Evolutionary conservation across 805 yeast species (phyloP), one percentile per base, ranked within the genome.

Genomic region (Lachancea waltii): DNA sequence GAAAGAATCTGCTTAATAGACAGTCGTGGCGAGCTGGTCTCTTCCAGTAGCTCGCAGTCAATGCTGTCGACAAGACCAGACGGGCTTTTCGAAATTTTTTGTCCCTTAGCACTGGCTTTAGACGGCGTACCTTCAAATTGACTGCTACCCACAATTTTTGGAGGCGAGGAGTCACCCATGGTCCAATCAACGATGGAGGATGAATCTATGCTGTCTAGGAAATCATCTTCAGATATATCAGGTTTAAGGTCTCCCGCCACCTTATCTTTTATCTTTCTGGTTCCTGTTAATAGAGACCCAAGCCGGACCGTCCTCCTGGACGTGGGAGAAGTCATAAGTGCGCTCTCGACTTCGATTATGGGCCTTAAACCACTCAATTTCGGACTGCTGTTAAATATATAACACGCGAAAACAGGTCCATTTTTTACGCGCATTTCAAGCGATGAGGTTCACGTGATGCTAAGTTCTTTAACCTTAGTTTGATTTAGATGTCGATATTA

Each of bases 1-100:
- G 42, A 40, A 5, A 43, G 40, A 9, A 43, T 15, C n/a, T 43
- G 25, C 23, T 36, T 43, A 5, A 43, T 23, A 15, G 40, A 23
- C 13, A 24, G 19, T 27, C 34, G 36, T 14, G 30, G 27, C n/a
- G 22, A 11, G 5, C 14, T 19, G 3, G 18, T n/a, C 13, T 34
- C 37, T n/a, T 26, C 26, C 5, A 34, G 25, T n/a, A 34, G 13
- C 26, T 34, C 37, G 20, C 37, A 34, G 14, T 34, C 37, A 13
- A 25, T 25, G 20, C 15, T 18, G 11, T 17, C 14, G 11, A 16
- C 19, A 11, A 23, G 13, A 13, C 26, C 7, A 23, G 7, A 5
- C 4, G 5, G 26, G 26, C 13, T 5, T 23, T 11, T 5, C 7
- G 26, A 13, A 5, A 5, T 5, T 23, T 13, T 23, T 23, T 23